These are phyloP conservation scores for Vitis riparia DNA, from an alignment of 164 flowering plant species.

Conservation along the genomic window DNA sequence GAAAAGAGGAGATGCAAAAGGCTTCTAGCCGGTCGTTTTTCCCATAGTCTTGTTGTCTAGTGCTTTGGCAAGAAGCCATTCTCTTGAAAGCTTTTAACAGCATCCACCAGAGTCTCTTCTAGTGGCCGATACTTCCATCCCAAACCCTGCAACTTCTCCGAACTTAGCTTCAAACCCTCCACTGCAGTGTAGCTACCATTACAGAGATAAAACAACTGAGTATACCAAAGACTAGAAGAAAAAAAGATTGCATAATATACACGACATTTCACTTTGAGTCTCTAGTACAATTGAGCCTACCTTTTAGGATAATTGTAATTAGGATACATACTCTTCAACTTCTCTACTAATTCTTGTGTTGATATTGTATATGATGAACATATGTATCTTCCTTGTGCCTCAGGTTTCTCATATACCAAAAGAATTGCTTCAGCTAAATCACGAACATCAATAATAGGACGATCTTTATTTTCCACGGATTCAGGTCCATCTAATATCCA, in stretches of 20 bases:
- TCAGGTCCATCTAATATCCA: conserved; percentile 20
- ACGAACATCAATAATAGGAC: conserved; percentile 33
- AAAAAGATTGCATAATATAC: too few relatives aligned
- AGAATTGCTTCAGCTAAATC: conserved; percentile 33
- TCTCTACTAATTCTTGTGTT: conserved; percentile 18
- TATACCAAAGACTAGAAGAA: too few relatives aligned
- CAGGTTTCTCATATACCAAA: conserved; percentile 29
- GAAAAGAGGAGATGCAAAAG: too few relatives aligned
- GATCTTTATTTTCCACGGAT: conserved; percentile 16
- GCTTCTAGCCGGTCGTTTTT: too few relatives aligned
- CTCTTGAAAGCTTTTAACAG: conserved; percentile 21
- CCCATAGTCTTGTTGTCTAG: too few relatives aligned
- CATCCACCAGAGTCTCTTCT: conserved; percentile 37
- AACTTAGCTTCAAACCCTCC: conserved; percentile 2
- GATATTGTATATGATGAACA: conserved; percentile 14
- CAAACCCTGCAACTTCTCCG: conserved; percentile 30
- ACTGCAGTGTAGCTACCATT: conserved; percentile 4
- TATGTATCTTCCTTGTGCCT: conserved; percentile 35
- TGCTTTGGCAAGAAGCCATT: conserved; percentile 24
- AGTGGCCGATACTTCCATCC: conserved; percentile 37
- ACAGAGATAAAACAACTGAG: too few relatives aligned
- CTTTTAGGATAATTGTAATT: conserved; percentile 26
- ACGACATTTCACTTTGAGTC: too few relatives aligned
- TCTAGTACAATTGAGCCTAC: neutral
- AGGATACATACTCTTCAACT: conserved; percentile 33